A percentile compares a stretch with the other conserved stretches of the same genome.
phyloP scores from a whole-genome alignment of 2,329 filamentous ascomycete genomes.

The Claviceps citrina region DNA sequence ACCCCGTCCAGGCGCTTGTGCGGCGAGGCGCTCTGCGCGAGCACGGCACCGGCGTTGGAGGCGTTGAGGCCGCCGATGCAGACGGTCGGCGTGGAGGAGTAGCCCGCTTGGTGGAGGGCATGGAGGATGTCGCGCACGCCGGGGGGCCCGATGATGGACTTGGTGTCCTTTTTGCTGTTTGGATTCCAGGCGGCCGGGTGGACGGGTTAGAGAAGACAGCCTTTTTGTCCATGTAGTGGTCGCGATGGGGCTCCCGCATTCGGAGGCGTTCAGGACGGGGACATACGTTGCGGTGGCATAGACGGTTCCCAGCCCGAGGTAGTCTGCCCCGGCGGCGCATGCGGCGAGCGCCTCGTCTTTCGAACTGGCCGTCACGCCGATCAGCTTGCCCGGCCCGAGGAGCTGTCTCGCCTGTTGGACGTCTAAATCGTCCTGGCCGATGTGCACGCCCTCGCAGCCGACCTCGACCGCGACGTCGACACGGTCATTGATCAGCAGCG shows the following conservation, averaged over 20 bases:
- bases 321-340: slow-evolving; percentile 64
- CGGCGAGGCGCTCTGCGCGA: slow-evolving; percentile 45
- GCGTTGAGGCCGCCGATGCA: slow-evolving; percentile 82
- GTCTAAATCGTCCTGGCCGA: slow-evolving; percentile 80
- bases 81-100: slow-evolving; percentile 44
- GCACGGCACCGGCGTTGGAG: slow-evolving; percentile 56
- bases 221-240: too few species aligned
- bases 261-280: too few species aligned
- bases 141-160: slow-evolving; percentile 41
- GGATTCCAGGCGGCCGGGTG: too few species aligned
- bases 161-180: slow-evolving; percentile 71
- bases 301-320: slow-evolving; percentile 80
- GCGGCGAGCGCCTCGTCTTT: slow-evolving; percentile 58
- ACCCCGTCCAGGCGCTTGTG: slow-evolving; percentile 59
- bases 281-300: slow-evolving; percentile 67
- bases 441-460: slow-evolving; percentile 80
- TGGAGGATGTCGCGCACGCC: slow-evolving; percentile 40
- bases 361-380: slow-evolving; percentile 74
- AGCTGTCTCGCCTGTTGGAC: slow-evolving; percentile 44
- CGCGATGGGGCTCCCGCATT: too few species aligned
- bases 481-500: slow-evolving; percentile 83
- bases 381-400: slow-evolving; percentile 62
- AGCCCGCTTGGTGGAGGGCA: slow-evolving; percentile 34
- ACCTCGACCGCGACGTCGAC: slow-evolving; percentile 77
- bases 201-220: not conserved